Conservation (phyloP, 768 basidiomycete genomes). For the Postia placenta region DNA sequence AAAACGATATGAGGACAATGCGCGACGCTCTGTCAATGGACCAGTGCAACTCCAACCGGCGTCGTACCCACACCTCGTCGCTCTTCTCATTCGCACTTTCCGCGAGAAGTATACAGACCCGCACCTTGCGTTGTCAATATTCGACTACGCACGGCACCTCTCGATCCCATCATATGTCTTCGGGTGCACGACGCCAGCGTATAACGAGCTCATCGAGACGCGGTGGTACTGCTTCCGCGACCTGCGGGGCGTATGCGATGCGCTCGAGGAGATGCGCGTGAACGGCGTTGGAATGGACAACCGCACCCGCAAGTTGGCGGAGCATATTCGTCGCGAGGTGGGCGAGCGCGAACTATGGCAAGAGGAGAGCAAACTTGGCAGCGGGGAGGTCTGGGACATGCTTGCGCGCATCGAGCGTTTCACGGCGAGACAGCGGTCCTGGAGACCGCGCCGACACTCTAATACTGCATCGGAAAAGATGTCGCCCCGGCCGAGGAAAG, state of each 20-base stretch:
- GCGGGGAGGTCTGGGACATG: slow-evolving; percentile 45
- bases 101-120: slow-evolving; percentile 77
- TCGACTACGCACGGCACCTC: slow-evolving; percentile 68
- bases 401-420: slow-evolving; percentile 47
- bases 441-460: not conserved
- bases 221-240: slow-evolving; percentile 84
- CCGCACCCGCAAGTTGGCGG: slow-evolving; percentile 55
- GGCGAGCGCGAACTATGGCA: slow-evolving; percentile 47
- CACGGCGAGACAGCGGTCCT: slow-evolving; percentile 20
- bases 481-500: slow-evolving; percentile 17
- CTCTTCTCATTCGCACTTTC: slow-evolving; percentile 71
- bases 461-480: slow-evolving; percentile 7
- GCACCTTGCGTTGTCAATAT: slow-evolving; percentile 75
- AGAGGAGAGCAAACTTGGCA: slow-evolving; percentile 40
- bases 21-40: slow-evolving; percentile 23
- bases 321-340: slow-evolving; percentile 57
- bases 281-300: slow-evolving; percentile 68
- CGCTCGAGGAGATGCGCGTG: slow-evolving; percentile 75
- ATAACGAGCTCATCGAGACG: slow-evolving; percentile 85
- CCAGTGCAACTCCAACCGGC: slow-evolving; percentile 47
- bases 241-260: slow-evolving; percentile 63
- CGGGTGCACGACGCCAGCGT: slow-evolving; percentile 83
- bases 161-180: slow-evolving; percentile 81
- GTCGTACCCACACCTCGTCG: slow-evolving; percentile 70
- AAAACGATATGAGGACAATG: slow-evolving; percentile 41